Base-by-base conservation (phyloP, 2,329 filamentous ascomycete species). In the Beauveria sp. region DNA sequence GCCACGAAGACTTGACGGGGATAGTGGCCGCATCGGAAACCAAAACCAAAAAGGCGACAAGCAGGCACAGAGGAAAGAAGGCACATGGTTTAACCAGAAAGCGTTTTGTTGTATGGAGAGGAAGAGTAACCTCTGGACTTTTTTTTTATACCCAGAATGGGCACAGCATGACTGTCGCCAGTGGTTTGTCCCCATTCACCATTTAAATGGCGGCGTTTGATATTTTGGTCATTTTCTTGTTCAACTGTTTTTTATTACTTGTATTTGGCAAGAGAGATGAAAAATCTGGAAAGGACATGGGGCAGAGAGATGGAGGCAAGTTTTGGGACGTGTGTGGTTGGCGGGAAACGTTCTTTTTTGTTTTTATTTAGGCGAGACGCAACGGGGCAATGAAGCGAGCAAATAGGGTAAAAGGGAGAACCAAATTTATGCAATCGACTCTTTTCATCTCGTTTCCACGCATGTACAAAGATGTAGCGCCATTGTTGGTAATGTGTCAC, bases 21-120 rank as follows among this genome's bases (percentile, higher is more conserved):
- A 38, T 16, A 14, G 34, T 38, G 12, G 47, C 49, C 26, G 26
- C 24, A 30, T 28, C 26, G 3, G 8, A 18, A 14, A 49, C 14
- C 16, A 46, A 18, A 14, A 49, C 14, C 16, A 46, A 14, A 24
- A 46, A 16, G 43, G 20, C n/a, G 43, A 24, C 9, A 46, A 46
- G 43, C 16, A 8, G 16, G 14, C 16, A 14, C 18, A 16, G 6
- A 18, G 50, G 30, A 40, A 14, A 22, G 3, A 20, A 45, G 51
- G 42, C 26, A 47, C n/a, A 43, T 50, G 30, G 58, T 57, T 57
- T 34, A 56, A 47, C 43, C 53, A 67, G 67, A 67, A 38, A 67
- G 62, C 65, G 64, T 63, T 64, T 61, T 54, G 59, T 56, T 18
- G n/a, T 6, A 26, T 34, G 28, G 34, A 16, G 20, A 47, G 24